These are phyloP conservation scores for Candida ipomoeae DNA, from an alignment of 805 yeast genomes.

Conservation along the genomic window DNA sequence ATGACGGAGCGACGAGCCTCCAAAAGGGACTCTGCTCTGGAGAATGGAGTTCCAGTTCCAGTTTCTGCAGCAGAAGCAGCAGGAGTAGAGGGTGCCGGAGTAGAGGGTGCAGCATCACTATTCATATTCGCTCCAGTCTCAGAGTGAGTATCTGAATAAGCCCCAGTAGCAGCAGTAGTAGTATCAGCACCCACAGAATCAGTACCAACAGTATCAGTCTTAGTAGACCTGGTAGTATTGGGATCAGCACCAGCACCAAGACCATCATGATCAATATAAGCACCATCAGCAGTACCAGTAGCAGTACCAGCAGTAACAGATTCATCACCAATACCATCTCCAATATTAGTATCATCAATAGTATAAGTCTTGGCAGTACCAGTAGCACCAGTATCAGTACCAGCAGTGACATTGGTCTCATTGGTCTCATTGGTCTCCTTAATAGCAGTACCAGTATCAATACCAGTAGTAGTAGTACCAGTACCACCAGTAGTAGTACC, in stretches of 20 bases:
- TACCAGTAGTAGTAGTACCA: too few species aligned
- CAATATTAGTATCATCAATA: background rate
- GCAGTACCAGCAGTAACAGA: background rate
- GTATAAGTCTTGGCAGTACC: background rate
- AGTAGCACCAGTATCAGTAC: background rate
- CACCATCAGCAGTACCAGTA: background rate
- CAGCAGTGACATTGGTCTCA: background rate
- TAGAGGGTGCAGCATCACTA: too few species aligned
- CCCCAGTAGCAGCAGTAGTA: background rate
- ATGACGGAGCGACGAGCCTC: constrained; percentile 57
- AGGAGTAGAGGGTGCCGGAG: too few species aligned
- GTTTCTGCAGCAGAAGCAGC: too few species aligned
- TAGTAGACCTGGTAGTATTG: too few species aligned
- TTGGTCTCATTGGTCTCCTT: background rate
- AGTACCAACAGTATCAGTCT: background rate
- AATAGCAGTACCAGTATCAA: too few species aligned
- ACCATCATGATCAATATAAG: too few species aligned
- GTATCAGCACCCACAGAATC: background rate
- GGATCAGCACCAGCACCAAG: too few species aligned
- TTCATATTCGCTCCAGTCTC: too few species aligned
- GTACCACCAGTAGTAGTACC: too few species aligned
- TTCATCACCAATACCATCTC: background rate
- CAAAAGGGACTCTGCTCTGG: constrained; percentile 33
- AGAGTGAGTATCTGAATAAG: background rate
- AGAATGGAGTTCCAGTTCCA: too few species aligned